phyloP scores from a whole-genome alignment of 2,329 filamentous ascomycete species.

The Fusarium algeriense region DNA sequence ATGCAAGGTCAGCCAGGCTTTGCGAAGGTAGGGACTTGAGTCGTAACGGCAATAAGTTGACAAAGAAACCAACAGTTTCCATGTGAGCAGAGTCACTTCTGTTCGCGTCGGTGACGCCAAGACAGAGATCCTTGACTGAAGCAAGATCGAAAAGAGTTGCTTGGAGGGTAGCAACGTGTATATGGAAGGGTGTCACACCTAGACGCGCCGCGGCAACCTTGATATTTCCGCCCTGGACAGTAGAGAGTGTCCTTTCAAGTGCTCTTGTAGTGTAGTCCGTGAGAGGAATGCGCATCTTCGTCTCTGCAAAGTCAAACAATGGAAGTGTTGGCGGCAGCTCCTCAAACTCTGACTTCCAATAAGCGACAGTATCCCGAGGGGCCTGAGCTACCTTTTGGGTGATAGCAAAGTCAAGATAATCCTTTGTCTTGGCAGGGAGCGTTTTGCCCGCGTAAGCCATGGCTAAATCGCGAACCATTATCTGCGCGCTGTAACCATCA shows the following conservation, averaged over 20 bases:
- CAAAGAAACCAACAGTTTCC: constrained; percentile 20
- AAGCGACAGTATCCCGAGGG: background rate
- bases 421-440: background rate
- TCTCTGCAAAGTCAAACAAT: constrained; percentile 11
- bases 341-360: constrained; percentile 19
- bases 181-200: constrained; percentile 17
- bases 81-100: constrained; percentile 5
- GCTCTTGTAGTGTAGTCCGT: constrained; percentile 2
- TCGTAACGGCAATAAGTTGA: constrained; percentile 19
- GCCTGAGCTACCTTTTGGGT: background rate
- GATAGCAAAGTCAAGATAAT: constrained; percentile 5
- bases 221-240: background rate
- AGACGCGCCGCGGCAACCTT: background rate
- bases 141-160: constrained; percentile 7
- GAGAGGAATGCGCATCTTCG: constrained; percentile 1
- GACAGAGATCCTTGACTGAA: constrained; percentile 10
- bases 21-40: background rate
- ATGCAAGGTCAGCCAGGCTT: background rate
- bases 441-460: constrained; percentile 1
- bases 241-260: background rate
- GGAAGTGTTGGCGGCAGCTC: constrained; percentile 3
- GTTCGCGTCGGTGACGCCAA: constrained; percentile 28
- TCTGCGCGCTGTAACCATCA: constrained; percentile 7
- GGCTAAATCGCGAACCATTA: constrained; percentile 4
- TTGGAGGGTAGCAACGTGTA: constrained; percentile 16